Conservation (phyloP, 2,329 filamentous ascomycete genomes). For the Claviceps digitariae region DNA sequence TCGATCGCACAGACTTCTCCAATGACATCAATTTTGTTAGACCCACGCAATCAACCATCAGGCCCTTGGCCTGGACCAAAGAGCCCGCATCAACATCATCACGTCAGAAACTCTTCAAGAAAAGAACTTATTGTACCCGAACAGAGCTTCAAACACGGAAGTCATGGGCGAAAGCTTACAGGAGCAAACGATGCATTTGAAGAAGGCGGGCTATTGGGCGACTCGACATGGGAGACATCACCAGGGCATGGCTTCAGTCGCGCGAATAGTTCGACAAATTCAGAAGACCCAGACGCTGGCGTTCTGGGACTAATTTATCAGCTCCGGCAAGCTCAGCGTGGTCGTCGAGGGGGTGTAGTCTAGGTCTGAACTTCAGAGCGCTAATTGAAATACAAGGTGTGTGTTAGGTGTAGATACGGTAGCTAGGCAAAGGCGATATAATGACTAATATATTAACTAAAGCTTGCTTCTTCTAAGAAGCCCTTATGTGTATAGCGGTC, state of each 20-base stretch:
- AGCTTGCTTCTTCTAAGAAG: too few species aligned
- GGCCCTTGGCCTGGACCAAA: slow-evolving; percentile 30
- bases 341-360: slow-evolving; percentile 29
- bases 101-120: slow-evolving; percentile 30
- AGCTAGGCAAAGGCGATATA: too few species aligned
- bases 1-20: slow-evolving; percentile 43
- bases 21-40: slow-evolving; percentile 59
- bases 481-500: too few species aligned
- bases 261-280: slow-evolving; percentile 35
- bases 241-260: slow-evolving; percentile 36
- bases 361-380: too few species aligned
- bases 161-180: slow-evolving; percentile 20
- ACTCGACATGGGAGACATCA: slow-evolving; percentile 47
- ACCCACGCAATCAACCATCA: slow-evolving; percentile 61
- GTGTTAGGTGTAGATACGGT: too few species aligned
- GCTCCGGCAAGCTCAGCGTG: slow-evolving; percentile 42
- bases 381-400: too few species aligned
- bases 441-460: too few species aligned
- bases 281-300: slow-evolving; percentile 35
- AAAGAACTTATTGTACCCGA: slow-evolving; percentile 40
- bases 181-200: slow-evolving; percentile 42
- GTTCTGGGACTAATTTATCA: slow-evolving; percentile 46
- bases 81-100: slow-evolving; percentile 33
- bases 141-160: slow-evolving; percentile 37
- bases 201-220: slow-evolving; percentile 36